Base-by-base conservation (phyloP, 2,329 filamentous ascomycete species). In the Pseudophaeomoniella oleicola region DNA sequence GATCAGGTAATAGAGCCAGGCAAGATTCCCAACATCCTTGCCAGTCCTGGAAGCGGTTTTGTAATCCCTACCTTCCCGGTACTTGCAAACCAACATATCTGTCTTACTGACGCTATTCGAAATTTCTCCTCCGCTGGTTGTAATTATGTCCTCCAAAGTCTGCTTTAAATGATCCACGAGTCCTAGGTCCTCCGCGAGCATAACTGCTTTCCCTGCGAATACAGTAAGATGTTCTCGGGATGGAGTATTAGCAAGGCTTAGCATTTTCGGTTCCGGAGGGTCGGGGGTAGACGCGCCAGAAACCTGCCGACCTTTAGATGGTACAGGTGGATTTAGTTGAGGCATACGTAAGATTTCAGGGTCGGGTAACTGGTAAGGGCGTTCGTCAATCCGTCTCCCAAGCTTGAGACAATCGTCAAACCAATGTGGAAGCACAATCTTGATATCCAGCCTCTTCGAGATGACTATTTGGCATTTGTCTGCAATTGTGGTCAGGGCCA, bases 391-490 rank as follows among this genome's bases (percentile, higher is more conserved):
- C 40, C 83, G 77, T 57, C 85, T 87, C 35, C 88, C 87, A 17
- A 98, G 73, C 57, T 83, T 90, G 46, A 98, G 72, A 58, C 90
- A 98, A 54, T 94, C 88, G 48, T 96, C 88, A 52, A 98, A 94
- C 84, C 90, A 96, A 53, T 96, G 90, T 27, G 90, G 90, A 36
- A 98, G 66, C 13, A 98, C 83, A 40, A 94, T 80, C 57, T 85
- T 87, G 56, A 75, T 75, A 37, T 75, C 75, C 37, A 83, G 64
- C 2, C 70, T 71, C 56, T 78, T 92, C 5, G 69, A 62, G 31
- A 65, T 45, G 1, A 78, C 80, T 37, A 73, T 54, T 42, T 69
- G 52, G 42, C 79, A 81, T 54, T 86, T 85, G 2, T 76, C 71
- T 38, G 87, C 73, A 19, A 87, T 78, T 54, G 81, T 67, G 4